phyloP scores from a whole-genome alignment of 2,329 filamentous ascomycete genomes.

The Lanzia echinophila region DNA sequence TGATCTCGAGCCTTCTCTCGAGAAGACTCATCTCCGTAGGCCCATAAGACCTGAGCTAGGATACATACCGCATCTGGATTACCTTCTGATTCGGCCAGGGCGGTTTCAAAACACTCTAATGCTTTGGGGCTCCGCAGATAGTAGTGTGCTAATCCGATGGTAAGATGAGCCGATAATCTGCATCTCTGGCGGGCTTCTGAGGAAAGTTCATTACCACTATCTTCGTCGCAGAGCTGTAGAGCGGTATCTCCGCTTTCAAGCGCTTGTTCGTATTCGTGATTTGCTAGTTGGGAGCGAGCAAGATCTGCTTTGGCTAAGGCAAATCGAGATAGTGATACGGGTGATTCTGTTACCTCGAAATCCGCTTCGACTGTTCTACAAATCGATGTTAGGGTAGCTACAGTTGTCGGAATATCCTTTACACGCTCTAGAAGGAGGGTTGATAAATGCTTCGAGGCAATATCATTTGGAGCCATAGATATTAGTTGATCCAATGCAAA shows the following conservation, averaged over 20 bases:
- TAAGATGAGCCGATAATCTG: constrained; percentile 78
- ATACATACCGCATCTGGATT: constrained; percentile 82
- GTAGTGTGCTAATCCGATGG: constrained; percentile 76
- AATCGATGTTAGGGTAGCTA: constrained; percentile 56
- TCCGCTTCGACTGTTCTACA: constrained; percentile 68
- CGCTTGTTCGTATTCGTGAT: constrained; percentile 57
- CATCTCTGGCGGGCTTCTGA: constrained; percentile 60
- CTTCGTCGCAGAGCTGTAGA: constrained; percentile 69
- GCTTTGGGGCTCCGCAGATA: constrained; percentile 60
- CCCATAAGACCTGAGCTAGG: constrained; percentile 88
- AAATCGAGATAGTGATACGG: constrained; percentile 65
- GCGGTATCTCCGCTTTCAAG: constrained; percentile 76
- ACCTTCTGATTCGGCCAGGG: constrained; percentile 67
- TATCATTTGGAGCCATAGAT: constrained; percentile 61
- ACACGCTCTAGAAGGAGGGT: constrained; percentile 78
- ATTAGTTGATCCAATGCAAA: constrained; percentile 82
- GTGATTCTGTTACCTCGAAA: constrained; percentile 78
- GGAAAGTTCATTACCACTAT: constrained; percentile 59
- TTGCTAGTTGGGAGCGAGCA: constrained; percentile 73
- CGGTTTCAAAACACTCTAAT: constrained; percentile 72
- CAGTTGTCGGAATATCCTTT: constrained; percentile 58
- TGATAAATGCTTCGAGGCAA: constrained; percentile 69
- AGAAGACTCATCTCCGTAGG: constrained; percentile 69
- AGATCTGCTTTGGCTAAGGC: constrained; percentile 82
- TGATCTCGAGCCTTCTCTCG: constrained; percentile 69